Conservation (phyloP, 2,329 filamentous ascomycete species). For the Helotiales sp. region DNA sequence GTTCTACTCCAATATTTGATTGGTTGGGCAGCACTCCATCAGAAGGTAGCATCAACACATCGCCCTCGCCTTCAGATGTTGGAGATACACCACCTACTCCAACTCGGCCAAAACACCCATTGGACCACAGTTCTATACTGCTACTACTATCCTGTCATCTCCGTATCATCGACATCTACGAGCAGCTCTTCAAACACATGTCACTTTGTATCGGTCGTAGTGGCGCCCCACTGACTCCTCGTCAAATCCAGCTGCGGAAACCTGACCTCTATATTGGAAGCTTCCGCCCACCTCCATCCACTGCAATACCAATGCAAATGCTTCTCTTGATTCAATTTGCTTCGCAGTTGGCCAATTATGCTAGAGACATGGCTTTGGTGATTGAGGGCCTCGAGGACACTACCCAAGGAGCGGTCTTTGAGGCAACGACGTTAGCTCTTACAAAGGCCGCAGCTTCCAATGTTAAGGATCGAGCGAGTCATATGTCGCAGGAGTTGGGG, state of each 20-base stretch:
- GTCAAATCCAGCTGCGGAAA: conserved; percentile 1
- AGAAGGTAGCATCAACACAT: background rate
- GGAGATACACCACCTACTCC: background rate
- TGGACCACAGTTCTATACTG: conserved; percentile 25
- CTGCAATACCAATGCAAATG: conserved; percentile 24
- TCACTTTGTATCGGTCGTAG: conserved; percentile 15
- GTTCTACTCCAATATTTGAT: conserved; percentile 1
- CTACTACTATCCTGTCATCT: conserved; percentile 30
- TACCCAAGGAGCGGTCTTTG: background rate
- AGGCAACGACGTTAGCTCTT: background rate
- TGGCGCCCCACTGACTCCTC: conserved; percentile 4
- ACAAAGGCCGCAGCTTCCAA: conserved; percentile 19
- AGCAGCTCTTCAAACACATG: conserved; percentile 26
- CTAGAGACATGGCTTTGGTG: conserved; percentile 17
- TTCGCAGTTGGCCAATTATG: conserved; percentile 18
- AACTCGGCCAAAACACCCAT: background rate
- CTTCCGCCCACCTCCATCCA: conserved; percentile 18
- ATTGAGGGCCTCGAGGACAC: conserved; percentile 1
- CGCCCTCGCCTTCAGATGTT: background rate
- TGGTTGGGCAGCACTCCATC: background rate
- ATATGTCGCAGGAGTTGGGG: conserved; percentile 11
- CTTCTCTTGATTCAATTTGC: conserved; percentile 23
- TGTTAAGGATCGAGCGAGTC: conserved; percentile 16
- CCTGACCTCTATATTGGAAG: conserved; percentile 24
- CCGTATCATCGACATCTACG: conserved; percentile 26